Base-by-base conservation (phyloP, 2,329 filamentous ascomycete genomes). In the Teratosphaeriaceae sp. region DNA sequence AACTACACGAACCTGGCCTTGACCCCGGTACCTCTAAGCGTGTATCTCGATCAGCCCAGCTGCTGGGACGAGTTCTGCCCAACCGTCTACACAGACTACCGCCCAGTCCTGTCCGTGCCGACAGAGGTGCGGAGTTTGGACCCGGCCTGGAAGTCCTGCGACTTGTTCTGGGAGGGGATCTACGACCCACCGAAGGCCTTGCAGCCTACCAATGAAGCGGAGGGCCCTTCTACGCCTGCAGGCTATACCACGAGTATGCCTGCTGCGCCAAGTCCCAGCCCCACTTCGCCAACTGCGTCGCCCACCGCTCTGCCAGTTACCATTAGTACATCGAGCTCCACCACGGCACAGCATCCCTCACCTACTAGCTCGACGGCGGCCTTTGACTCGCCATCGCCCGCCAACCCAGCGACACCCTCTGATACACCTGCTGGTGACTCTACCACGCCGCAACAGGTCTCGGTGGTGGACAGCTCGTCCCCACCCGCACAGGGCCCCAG, bases 1-100 rank as follows among this genome's bases (percentile, higher is more conserved):
- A 22, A 33, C 20, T 33, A 41, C 19, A 33, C 38, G 8, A 41
- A 41, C 16, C 38, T 41, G n/a, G 27, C 38, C n/a, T 6, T 41
- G 3, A 41, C 38, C 7, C 38, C 38, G 12, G 38, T 41, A 2
- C 38, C 38, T 13, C 16, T 41, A 16, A 8, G 15, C n/a, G 37
- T 40, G n/a, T 40, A 40, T 21, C 21, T 40, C 7, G 37, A 40
- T 5, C 37, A 40, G 23, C 37, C 37, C 8, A 27, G 21, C 3
- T 40, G 37, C 37, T 40, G n/a, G 11, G 37, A 40, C 7, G 18
- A 15, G 11, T 40, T 40, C 23, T 40, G 37, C 18, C 18, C 15
- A 2, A 40, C 37, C 9, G 27, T 40, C 6, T 19, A 24, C 13
- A 16, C 26, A 41, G 13, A 33, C 15, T 37, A 37, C 34, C 11